phyloP scores from a whole-genome alignment of 495 filamentous ascomycete species.

The Podospora fimiseda region DNA sequence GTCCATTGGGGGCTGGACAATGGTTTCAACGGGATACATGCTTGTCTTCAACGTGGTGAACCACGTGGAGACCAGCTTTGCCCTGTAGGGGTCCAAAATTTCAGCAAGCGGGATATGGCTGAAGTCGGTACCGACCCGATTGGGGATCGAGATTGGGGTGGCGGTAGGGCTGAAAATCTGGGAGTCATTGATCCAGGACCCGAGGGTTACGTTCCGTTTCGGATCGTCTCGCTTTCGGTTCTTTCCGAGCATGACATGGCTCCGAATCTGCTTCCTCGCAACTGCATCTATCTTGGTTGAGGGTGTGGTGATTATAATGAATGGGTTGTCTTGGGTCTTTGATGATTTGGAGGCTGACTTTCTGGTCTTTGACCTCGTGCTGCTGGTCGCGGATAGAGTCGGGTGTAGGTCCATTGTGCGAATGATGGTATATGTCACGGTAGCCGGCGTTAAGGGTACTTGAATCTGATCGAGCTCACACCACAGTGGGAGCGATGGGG shows the following conservation, averaged over 20 bases:
- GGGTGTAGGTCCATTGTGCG: too few relatives aligned
- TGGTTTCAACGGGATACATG: conserved; percentile 13
- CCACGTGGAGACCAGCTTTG: conserved; percentile 1
- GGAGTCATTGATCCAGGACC: conserved; percentile 13
- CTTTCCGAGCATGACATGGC: conserved; percentile 24
- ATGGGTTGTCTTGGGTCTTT: not conserved
- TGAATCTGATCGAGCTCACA: too few relatives aligned
- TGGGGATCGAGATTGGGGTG: too few relatives aligned
- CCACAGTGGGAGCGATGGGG: too few relatives aligned
- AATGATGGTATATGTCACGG: too few relatives aligned
- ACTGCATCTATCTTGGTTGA: conserved; percentile 11
- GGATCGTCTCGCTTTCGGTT: conserved; percentile 10
- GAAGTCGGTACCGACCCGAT: not conserved
- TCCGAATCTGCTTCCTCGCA: conserved; percentile 14
- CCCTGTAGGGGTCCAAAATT: not conserved
- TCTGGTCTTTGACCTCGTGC: too few relatives aligned
- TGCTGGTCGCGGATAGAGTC: too few relatives aligned
- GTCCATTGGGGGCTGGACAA: conserved; percentile 1
- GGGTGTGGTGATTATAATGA: conserved; percentile 13
- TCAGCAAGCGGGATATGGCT: not conserved
- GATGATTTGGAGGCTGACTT: too few relatives aligned
- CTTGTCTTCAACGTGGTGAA: conserved; percentile 10
- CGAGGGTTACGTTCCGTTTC: not conserved
- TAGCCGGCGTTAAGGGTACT: too few relatives aligned
- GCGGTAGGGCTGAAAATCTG: not conserved